A percentile compares a stretch with the other conserved stretches of the same genome.
Evolutionary conservation across 2,329 filamentous ascomycete genomes (phyloP).

Genomic region (Xylariaceae sp.): DNA sequence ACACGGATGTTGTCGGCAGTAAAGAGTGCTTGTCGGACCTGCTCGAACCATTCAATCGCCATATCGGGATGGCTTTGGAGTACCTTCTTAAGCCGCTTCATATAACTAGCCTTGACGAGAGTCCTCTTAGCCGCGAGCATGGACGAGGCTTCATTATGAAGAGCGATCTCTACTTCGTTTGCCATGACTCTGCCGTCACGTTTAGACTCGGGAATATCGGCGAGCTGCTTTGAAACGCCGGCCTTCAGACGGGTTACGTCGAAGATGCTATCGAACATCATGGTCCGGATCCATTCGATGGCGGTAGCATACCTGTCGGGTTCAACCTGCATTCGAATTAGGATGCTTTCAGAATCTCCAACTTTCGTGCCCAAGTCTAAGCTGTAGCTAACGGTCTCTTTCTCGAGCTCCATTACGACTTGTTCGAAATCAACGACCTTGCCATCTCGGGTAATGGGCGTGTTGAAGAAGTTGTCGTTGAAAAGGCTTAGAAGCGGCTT

Average conservation of each 20-base stretch:
- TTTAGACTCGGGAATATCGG: constrained; percentile 88
- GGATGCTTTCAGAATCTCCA: constrained; percentile 75
- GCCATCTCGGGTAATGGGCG: constrained; percentile 73
- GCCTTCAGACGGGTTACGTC: constrained; percentile 63
- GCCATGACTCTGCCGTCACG: constrained; percentile 71
- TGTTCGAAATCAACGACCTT: constrained; percentile 81
- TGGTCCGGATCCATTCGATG: constrained; percentile 75
- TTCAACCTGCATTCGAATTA: constrained; percentile 80
- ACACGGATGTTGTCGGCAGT: constrained; percentile 80
- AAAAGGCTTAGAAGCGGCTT: constrained; percentile 83
- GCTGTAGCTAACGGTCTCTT: constrained; percentile 80
- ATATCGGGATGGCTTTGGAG: constrained; percentile 69
- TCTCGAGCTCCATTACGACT: constrained; percentile 84
- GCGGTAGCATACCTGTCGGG: constrained; percentile 78
- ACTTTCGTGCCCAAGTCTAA: constrained; percentile 64
- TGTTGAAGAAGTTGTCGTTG: constrained; percentile 89
- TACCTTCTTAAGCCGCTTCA: constrained; percentile 78
- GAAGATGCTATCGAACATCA: constrained; percentile 86
- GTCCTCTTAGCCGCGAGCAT: constrained; percentile 72
- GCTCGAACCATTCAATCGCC: constrained; percentile 72
- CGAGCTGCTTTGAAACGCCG: constrained; percentile 71
- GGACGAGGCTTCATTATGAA: constrained; percentile 73
- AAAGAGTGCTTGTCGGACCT: constrained; percentile 70
- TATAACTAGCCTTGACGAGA: constrained; percentile 79
- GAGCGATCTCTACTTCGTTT: constrained; percentile 63